Percentiles rank a stretch among this genome's conserved stretches.
These are phyloP conservation scores for Polytrichum commune DNA, from an alignment of 225 moss, liverwort and hornwort genomes.

Conservation along the genomic window DNA sequence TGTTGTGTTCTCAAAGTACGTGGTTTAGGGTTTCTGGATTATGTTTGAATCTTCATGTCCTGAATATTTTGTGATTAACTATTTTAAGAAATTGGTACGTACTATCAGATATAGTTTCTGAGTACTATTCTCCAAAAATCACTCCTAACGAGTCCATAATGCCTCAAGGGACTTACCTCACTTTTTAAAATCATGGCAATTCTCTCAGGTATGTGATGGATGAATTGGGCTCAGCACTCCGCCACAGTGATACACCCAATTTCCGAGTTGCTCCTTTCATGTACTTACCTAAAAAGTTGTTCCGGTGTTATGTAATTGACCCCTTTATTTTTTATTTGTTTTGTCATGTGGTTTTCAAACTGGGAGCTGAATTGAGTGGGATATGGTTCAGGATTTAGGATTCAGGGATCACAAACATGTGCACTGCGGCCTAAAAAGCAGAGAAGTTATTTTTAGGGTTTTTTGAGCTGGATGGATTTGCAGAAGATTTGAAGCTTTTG, in stretches of 20 bases:
- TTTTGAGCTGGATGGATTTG: too few species aligned
- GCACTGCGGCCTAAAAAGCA: too few species aligned
- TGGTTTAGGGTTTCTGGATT: background rate
- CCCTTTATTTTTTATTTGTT: background rate
- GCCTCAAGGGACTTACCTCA: too few species aligned
- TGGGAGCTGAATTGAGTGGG: background rate
- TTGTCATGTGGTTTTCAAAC: background rate
- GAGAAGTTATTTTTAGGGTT: too few species aligned
- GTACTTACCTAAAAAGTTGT: slow-evolving; percentile 70
- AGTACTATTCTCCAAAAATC: too few species aligned
- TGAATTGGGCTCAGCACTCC: slow-evolving; percentile 85
- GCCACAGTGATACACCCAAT: slow-evolving; percentile 75
- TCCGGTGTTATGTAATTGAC: background rate
- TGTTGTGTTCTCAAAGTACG: slow-evolving; percentile 1
- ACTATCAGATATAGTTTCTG: too few species aligned
- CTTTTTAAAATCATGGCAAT: too few species aligned
- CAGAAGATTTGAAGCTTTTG: background rate
- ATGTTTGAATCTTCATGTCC: background rate
- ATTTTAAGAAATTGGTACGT: too few species aligned
- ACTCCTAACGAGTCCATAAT: too few species aligned
- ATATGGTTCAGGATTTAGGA: too few species aligned
- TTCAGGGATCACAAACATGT: too few species aligned
- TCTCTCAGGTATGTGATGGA: slow-evolving; percentile 92
- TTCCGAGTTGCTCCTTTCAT: slow-evolving; percentile 90
- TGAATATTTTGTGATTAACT: background rate